phyloP scores from a whole-genome alignment of 164 flowering plant species.

The Aristolochia californica region DNA sequence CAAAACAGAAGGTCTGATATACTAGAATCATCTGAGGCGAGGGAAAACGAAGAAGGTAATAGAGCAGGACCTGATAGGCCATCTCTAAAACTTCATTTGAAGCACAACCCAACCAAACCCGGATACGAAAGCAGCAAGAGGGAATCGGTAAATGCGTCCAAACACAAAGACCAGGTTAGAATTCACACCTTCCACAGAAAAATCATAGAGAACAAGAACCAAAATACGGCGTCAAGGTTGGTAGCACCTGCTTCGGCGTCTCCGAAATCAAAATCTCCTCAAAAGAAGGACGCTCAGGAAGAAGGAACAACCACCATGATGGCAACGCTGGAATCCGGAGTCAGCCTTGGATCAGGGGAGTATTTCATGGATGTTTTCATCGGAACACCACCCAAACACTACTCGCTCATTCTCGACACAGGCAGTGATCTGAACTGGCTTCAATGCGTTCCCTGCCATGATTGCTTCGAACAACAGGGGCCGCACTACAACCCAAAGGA shows the following conservation, averaged over 20 bases:
- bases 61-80: neutral
- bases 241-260: constrained; percentile 11
- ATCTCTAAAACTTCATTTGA: constrained; percentile 41
- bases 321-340: constrained; percentile 86
- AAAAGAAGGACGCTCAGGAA: neutral
- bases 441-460: constrained; percentile 77
- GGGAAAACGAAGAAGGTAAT: neutral
- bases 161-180: constrained; percentile 41
- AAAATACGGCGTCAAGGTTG: constrained; percentile 22
- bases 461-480: constrained; percentile 81
- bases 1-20: constrained; percentile 7
- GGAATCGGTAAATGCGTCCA: constrained; percentile 29
- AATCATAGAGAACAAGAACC: constrained; percentile 53
- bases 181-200: constrained; percentile 49
- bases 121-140: constrained; percentile 9
- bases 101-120: constrained; percentile 19
- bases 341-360: constrained; percentile 86
- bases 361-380: constrained; percentile 91
- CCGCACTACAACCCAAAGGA: constrained; percentile 58
- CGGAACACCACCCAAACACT: constrained; percentile 93
- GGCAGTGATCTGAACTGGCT: constrained; percentile 98
- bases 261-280: constrained; percentile 14
- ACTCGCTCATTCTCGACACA: constrained; percentile 77
- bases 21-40: constrained; percentile 4
- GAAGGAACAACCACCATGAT: constrained; percentile 14